Base-by-base conservation (phyloP, 2,329 filamentous ascomycete genomes). In the Fusarium austroafricanum region DNA sequence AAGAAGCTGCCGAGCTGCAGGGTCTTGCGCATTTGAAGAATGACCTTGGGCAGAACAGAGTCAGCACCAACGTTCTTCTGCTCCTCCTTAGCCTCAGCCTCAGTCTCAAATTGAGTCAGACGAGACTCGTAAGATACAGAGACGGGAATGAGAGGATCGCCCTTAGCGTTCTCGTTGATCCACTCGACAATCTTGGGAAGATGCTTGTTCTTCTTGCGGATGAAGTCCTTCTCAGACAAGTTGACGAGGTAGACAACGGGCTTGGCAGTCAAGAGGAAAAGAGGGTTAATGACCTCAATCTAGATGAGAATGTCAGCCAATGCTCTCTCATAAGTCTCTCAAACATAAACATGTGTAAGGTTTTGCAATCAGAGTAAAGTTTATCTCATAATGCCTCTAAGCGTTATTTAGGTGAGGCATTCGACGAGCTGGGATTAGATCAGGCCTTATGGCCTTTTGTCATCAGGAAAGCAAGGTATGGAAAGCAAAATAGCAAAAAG, bases 361-460 rank as follows among this genome's bases (percentile, higher is more conserved):
- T 53, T 62, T 67, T 74, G 62, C 61, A 71, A 82, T 93, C 92
- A 93, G 92, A 89, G 79, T 83, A 82, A 86, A 88, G 83, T 85
- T 92, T 86, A 91, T 97, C 94, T 96, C 95, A 97, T 82, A 79
- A 89, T 88, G 86, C 85, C 72, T 86, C 91, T 93, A 91, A 77
- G 86, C 87, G 89, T 92, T 89, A 82, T 83, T 26, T 81, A 83
- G 79, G 83, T 87, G 89, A 92, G 91, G 88, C 87, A 89, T 90
- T 98, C 95, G 91, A 97, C 92, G 96, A 99, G 96, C 96, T 99
- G 96, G 96, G 96, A 23, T 93, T 97, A 94, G 86, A 87, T 94
- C 92, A 92, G 94, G 93, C 92, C 87, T 21, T 82, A 84, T 26
- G 87, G 93, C 94, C 96, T 91, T 97, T 97, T 91, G 90, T 98